Base-by-base conservation (phyloP, 164 flowering plant genomes). In the Berberis vulgaris region DNA sequence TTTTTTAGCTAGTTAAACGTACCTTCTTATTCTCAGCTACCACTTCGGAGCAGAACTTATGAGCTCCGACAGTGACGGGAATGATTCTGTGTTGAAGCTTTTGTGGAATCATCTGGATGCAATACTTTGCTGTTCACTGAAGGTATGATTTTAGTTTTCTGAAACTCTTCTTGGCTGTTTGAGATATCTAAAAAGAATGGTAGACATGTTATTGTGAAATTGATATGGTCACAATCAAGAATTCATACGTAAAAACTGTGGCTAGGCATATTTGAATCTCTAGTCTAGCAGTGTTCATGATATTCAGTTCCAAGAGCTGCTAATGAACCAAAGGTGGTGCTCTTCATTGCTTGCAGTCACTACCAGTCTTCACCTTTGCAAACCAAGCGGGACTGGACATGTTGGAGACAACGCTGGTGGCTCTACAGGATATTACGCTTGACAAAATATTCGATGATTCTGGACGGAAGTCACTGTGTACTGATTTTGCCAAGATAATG, bases 51-150 rank as follows among this genome's bases (percentile, higher is more conserved):
- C 80, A 43, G 89, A 89, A 41, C 79, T 95, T 69, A 77, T 91
- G 55, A 73, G 83, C 61, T 61, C 86, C 39, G 90, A 81, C 54
- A 50, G 83, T 39, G 64, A 64, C 9, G 76, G 70, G 42, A 76
- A 82, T 47, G 94, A 86, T 44, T 71, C 82, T 2, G 41, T 85
- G 50, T 65, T 95, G 70, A 91, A 87, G 71, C 66, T 75, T 67
- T 82, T 95, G 12, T 95, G 99, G 99, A 82, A 88, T 55, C 97
- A 91, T 67, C 86, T 70, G 44, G 96, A 95, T 80, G 97, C 99
- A 9, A 81, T 95, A 41, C 73, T 91, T 67, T 95, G 99, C 77
- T 91, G 97, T 81, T 89, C 98, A 6, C 60, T 89, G 72, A 86
- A 87, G 99, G 99, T 91, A 77, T 26, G 26, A 26, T 26, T 26